These are phyloP conservation scores for Tephrocybe sp. DNA, from an alignment of 768 basidiomycete species.

Conservation along the genomic window DNA sequence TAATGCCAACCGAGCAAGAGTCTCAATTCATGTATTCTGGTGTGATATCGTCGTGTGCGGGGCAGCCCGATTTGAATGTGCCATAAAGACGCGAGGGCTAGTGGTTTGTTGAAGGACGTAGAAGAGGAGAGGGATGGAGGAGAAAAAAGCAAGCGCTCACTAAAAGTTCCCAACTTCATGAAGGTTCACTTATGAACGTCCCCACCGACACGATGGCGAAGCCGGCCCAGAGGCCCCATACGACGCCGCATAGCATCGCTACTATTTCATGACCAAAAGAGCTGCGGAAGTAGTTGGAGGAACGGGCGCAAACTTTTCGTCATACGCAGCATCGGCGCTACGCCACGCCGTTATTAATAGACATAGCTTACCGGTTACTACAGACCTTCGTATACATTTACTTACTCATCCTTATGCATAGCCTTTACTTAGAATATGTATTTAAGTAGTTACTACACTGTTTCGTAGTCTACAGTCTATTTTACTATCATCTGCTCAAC, in stretches of 20 bases:
- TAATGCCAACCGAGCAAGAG: constrained; percentile 62
- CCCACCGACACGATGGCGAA: constrained; percentile 86
- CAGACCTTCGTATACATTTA: too few relatives aligned
- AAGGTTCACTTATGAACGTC: constrained; percentile 79
- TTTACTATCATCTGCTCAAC: too few relatives aligned
- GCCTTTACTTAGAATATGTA: too few relatives aligned
- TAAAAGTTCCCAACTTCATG: constrained; percentile 90
- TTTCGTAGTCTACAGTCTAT: too few relatives aligned
- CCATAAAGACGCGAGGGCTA: constrained; percentile 30
- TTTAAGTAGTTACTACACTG: too few relatives aligned
- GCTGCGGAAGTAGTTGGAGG: constrained; percentile 38
- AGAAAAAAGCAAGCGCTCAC: constrained; percentile 38
- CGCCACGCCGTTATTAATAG: too few relatives aligned
- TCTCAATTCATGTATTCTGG: constrained; percentile 60
- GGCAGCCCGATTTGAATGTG: constrained; percentile 82
- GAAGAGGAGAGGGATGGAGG: neutral
- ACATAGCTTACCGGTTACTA: too few relatives aligned
- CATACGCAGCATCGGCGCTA: too few relatives aligned
- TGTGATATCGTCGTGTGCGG: constrained; percentile 74
- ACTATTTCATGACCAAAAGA: constrained; percentile 94
- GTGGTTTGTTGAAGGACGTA: neutral
- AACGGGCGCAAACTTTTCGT: too few relatives aligned
- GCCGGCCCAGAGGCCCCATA: constrained; percentile 87
- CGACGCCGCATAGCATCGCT: constrained; percentile 85
- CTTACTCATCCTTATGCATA: too few relatives aligned